Evolutionary conservation across 108 stramenopile genomes (phyloP).

Genomic region (Cyclotella sp.): DNA sequence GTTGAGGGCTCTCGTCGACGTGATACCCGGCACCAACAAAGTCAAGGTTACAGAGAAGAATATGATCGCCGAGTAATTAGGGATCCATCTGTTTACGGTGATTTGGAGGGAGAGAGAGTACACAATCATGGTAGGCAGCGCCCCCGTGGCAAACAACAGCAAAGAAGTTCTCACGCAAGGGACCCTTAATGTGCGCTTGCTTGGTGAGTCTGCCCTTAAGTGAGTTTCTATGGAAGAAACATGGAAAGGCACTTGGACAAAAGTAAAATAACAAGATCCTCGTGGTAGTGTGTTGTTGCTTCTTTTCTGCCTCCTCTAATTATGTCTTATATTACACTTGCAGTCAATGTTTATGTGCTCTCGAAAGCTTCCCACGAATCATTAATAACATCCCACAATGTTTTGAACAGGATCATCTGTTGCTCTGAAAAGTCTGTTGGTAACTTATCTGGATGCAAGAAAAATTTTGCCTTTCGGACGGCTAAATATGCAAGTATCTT

Average conservation of each 20-base stretch:
- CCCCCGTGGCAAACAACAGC: conserved; percentile 3
- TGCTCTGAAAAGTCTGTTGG: background rate
- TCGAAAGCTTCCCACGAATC: conserved; percentile 16
- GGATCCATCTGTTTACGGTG: background rate
- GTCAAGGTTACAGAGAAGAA: conserved; percentile 12
- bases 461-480: conserved; percentile 12
- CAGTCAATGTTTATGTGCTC: no score
- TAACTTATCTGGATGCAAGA: conserved; percentile 26
- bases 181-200: background rate
- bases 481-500: background rate
- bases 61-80: background rate
- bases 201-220: no score
- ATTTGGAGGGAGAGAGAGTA: background rate
- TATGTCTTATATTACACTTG: no score
- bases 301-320: no score
- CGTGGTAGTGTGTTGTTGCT: no score
- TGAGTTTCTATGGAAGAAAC: no score
- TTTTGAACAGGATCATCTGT: conserved; percentile 8
- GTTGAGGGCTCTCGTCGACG: conserved; percentile 23
- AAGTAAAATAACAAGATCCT: no score
- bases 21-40: conserved; percentile 15
- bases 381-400: conserved; percentile 15
- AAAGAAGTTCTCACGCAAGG: background rate
- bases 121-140: background rate
- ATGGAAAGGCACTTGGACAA: no score